Conservation (phyloP, 805 yeast species). For the Myxozyma melibiosi region DNA sequence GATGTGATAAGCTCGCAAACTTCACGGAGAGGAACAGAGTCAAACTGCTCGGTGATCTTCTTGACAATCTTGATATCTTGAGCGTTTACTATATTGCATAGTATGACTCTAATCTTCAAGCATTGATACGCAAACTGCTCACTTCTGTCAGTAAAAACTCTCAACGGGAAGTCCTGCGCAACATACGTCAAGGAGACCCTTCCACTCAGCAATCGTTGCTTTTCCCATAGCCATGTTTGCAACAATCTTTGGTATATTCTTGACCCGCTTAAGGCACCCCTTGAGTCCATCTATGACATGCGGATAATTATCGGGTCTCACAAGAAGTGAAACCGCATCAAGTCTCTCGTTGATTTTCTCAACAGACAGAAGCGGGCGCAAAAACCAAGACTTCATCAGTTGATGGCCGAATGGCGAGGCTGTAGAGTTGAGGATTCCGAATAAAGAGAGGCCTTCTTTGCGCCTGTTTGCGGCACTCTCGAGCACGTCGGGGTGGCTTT, state of each 20-base stretch:
- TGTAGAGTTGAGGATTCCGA: constrained; percentile 37
- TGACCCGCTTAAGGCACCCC: constrained; percentile 36
- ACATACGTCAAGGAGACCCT: constrained; percentile 36
- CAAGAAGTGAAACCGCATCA: constrained; percentile 39
- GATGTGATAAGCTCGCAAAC: constrained; percentile 36
- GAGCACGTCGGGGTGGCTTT: constrained; percentile 34
- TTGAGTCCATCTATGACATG: constrained; percentile 35
- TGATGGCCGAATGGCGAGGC: constrained; percentile 41
- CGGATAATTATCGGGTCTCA: constrained; percentile 34
- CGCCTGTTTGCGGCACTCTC: constrained; percentile 12
- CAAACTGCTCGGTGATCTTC: constrained; percentile 28
- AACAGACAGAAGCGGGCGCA: constrained; percentile 42
- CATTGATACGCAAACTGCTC: constrained; percentile 6
- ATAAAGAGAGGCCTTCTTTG: constrained; percentile 30
- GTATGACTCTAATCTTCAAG: constrained; percentile 4
- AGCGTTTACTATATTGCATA: not conserved
- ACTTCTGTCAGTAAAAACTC: constrained; percentile 5
- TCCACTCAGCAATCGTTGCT: constrained; percentile 41
- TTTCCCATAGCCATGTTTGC: constrained; percentile 39
- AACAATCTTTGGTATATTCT: constrained; percentile 40
- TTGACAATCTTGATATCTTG: not conserved
- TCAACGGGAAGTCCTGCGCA: no score
- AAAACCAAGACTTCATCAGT: constrained; percentile 43
- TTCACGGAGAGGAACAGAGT: constrained; percentile 16
- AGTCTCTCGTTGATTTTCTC: constrained; percentile 41